A percentile compares a stretch with the other conserved stretches of the same genome.
Conservation (phyloP, 1,284 basidiomycete species). For the Taiwanofungus camphoratus region DNA sequence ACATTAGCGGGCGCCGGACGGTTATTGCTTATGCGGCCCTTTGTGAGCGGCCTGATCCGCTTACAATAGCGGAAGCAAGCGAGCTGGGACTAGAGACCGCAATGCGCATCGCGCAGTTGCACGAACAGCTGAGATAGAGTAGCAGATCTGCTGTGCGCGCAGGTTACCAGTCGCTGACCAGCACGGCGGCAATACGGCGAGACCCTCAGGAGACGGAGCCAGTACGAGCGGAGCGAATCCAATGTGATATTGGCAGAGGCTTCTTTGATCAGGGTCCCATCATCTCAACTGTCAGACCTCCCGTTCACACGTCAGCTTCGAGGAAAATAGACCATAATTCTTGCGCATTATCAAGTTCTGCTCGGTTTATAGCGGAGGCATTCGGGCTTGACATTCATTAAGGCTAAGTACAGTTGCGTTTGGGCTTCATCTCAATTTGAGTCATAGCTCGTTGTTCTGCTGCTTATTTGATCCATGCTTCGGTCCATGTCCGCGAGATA, state of each 20-base stretch:
- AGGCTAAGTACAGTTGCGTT: no score
- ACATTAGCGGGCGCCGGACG: slow-evolving; percentile 20
- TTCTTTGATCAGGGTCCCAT: no score
- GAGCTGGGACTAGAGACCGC: slow-evolving; percentile 24
- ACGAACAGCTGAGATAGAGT: slow-evolving; percentile 19
- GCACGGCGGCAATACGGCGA: slow-evolving; percentile 12
- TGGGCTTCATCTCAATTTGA: no score
- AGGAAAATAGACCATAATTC: neutral
- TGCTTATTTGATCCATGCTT: no score
- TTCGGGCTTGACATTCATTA: neutral
- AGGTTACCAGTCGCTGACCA: slow-evolving; percentile 16
- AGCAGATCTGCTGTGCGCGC: slow-evolving; percentile 9
- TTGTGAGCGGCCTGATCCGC: slow-evolving; percentile 21
- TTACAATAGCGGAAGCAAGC: slow-evolving; percentile 23
- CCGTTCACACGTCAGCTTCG: no score
- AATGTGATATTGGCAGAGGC: no score
- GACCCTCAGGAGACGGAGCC: neutral
- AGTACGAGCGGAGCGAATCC: no score
- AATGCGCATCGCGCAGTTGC: slow-evolving; percentile 20
- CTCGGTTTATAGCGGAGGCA: neutral
- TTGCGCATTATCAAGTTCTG: neutral
- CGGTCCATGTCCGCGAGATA: no score
- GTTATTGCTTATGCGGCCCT: slow-evolving; percentile 24
- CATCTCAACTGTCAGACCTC: no score
- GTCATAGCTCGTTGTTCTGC: no score